Evolutionary conservation across 257 asterid species (phyloP), one percentile per base, ranked within the genome.

Genomic region (Hygrophila difformis): DNA sequence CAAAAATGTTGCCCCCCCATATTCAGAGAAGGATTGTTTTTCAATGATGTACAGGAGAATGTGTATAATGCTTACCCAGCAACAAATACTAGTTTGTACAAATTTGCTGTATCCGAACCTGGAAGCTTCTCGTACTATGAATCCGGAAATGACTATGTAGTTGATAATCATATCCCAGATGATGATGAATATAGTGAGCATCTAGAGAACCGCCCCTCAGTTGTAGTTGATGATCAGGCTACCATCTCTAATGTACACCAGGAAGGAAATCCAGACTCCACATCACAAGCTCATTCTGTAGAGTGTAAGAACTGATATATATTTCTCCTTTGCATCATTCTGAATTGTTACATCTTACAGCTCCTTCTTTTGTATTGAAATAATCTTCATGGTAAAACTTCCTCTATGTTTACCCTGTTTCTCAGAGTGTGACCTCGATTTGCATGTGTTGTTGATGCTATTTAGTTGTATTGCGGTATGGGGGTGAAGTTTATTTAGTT

Each of bases 31-130:
- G 22, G 43, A 24, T n/a, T 15, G 19, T 12, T 21, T 50, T 47
- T 44, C 46, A 35, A 44, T 62, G 49, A 22, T 69, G 26, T 65
- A 73, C 82, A 87, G 97, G 97, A 70, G 64, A 76, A 46, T 57
- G 66, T 66, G 49, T 72, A 69, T 65, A 69, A 56, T 63, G 61
- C 65, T 49, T 77, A 72, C 70, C 78, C 95, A 19, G 66, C 81
- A 47, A 65, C 60, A 37, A 77, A 72, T 55, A 66, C 81, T 45
- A 70, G 73, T 66, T 57, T 60, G 18, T 71, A 72, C 87, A 87
- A 87, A 66, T 83, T 67, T 60, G 78, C 79, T 0, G 79, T 66
- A 47, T 66, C 93, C 23, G 97, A 80, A 54, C 81, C 91, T 12
- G 87, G 76, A 53, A 78, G 79, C 63, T 77, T 73, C 61, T 70